Evolutionary conservation across 176 grass and related monocot species (phyloP).

Genomic region (Oryza brachyantha): DNA sequence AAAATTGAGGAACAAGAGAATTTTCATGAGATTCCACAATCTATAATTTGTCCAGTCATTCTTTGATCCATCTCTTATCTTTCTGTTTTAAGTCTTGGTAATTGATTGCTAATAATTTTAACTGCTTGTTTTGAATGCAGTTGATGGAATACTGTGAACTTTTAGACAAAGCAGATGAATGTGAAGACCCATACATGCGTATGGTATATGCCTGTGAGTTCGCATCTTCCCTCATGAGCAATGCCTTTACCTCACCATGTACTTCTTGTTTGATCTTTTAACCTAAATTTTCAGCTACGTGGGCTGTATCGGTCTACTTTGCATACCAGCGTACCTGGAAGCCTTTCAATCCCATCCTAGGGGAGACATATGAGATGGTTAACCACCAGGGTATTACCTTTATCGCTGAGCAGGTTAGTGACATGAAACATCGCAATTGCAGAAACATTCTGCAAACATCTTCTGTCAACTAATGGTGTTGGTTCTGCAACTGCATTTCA

Average conservation of each 20-base stretch:
- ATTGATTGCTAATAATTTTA: slow-evolving; percentile 25
- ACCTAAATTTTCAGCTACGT: slow-evolving; percentile 66
- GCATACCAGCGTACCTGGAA: slow-evolving; percentile 87
- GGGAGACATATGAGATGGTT: slow-evolving; percentile 93
- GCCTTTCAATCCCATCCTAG: slow-evolving; percentile 96
- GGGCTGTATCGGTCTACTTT: slow-evolving; percentile 87
- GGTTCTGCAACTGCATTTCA: background rate
- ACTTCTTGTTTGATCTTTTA: slow-evolving; percentile 27
- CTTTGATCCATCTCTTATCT: background rate
- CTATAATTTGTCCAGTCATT: background rate
- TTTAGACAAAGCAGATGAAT: slow-evolving; percentile 95
- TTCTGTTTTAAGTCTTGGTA: background rate
- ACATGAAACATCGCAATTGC: slow-evolving; percentile 4
- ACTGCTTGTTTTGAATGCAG: slow-evolving; percentile 33
- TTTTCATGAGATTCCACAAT: background rate
- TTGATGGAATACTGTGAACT: slow-evolving; percentile 94
- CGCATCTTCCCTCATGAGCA: slow-evolving; percentile 7
- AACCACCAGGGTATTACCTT: slow-evolving; percentile 85
- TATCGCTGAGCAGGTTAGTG: slow-evolving; percentile 81
- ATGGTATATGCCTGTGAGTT: slow-evolving; percentile 87
- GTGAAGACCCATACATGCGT: slow-evolving; percentile 90
- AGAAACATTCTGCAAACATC: slow-evolving; percentile 16
- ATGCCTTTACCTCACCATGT: slow-evolving; percentile 5
- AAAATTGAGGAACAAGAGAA: slow-evolving; percentile 16
- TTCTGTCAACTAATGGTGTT: slow-evolving; percentile 9